These are phyloP conservation scores for Zanthoxylum bungeanum DNA, from an alignment of 345 rosid genomes.

Conservation along the genomic window DNA sequence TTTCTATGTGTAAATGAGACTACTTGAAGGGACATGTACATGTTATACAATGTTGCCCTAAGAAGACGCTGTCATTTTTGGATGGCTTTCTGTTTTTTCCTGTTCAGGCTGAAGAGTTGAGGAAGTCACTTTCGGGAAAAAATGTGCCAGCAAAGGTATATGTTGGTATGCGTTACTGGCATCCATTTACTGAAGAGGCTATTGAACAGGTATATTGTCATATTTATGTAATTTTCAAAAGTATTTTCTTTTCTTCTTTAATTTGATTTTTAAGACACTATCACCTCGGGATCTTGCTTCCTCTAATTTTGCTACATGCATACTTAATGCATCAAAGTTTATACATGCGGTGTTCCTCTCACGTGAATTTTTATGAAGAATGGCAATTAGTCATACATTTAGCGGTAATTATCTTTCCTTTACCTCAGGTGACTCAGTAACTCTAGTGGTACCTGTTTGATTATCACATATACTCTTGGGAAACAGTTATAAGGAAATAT, in stretches of 20 bases:
- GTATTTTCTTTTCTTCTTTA: background rate
- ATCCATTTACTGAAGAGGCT: conserved; percentile 98
- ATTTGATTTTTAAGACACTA: background rate
- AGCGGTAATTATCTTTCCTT: background rate
- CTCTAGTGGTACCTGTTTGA: background rate
- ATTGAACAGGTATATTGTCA: conserved; percentile 71
- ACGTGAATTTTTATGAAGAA: background rate
- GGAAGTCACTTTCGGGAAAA: conserved; percentile 80
- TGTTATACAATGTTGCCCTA: background rate
- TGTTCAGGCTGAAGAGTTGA: conserved; percentile 82
- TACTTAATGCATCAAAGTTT: background rate
- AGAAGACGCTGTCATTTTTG: background rate
- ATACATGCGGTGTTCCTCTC: background rate
- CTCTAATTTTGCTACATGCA: background rate
- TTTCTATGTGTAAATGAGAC: background rate
- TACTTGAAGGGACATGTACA: background rate
- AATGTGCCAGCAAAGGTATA: conserved; percentile 86
- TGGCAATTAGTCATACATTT: background rate
- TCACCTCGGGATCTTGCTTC: background rate
- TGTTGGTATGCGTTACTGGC: conserved; percentile 99
- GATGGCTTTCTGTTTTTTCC: conserved; percentile 7
- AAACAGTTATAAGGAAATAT: background rate
- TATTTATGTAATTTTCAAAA: background rate
- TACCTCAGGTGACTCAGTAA: background rate
- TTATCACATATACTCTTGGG: background rate